Percentiles rank a stretch among this genome's conserved stretches.
phyloP scores from a whole-genome alignment of 2,329 filamentous ascomycete species.

The Arthrobotrys sphaeroides region DNA sequence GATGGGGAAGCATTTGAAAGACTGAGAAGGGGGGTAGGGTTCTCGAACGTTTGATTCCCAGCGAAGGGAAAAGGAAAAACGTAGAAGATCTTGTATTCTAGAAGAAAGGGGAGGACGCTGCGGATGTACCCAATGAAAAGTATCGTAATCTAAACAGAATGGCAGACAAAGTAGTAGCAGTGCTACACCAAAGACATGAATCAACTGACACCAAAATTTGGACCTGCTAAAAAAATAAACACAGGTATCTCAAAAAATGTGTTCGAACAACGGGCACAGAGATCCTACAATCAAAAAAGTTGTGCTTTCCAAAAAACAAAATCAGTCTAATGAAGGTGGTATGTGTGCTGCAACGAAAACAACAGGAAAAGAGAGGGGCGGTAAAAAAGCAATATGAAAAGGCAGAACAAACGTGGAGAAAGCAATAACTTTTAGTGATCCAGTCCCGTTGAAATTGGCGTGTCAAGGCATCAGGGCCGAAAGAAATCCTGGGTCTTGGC shows the following conservation, averaged over 20 bases:
- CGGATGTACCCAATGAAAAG: slow-evolving; percentile 47
- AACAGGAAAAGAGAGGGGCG: slow-evolving; percentile 10
- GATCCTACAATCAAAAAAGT: slow-evolving; percentile 50
- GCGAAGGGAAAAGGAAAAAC: slow-evolving; percentile 35
- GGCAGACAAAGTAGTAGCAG: slow-evolving; percentile 42
- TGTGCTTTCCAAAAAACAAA: slow-evolving; percentile 50
- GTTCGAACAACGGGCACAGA: slow-evolving; percentile 48
- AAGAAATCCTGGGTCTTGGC: slow-evolving; percentile 27
- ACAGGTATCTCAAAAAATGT: slow-evolving; percentile 37
- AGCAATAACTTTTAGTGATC: slow-evolving; percentile 54
- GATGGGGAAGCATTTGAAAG: slow-evolving; percentile 16
- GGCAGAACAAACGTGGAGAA: slow-evolving; percentile 34
- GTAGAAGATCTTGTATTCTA: slow-evolving; percentile 48
- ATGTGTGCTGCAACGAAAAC: slow-evolving; percentile 29
- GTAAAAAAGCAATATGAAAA: slow-evolving; percentile 25
- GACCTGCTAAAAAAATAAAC: slow-evolving; percentile 41
- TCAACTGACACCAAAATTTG: slow-evolving; percentile 50
- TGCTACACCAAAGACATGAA: slow-evolving; percentile 53
- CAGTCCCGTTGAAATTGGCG: slow-evolving; percentile 52
- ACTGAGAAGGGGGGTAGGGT: slow-evolving; percentile 4
- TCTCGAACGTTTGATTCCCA: slow-evolving; percentile 39
- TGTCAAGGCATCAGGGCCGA: slow-evolving; percentile 43
- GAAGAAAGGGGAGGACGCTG: slow-evolving; percentile 42
- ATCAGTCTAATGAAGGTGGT: slow-evolving; percentile 49
- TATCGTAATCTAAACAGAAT: slow-evolving; percentile 54